phyloP scores from a whole-genome alignment of 805 yeast genomes.

The Candida nitratophila region DNA sequence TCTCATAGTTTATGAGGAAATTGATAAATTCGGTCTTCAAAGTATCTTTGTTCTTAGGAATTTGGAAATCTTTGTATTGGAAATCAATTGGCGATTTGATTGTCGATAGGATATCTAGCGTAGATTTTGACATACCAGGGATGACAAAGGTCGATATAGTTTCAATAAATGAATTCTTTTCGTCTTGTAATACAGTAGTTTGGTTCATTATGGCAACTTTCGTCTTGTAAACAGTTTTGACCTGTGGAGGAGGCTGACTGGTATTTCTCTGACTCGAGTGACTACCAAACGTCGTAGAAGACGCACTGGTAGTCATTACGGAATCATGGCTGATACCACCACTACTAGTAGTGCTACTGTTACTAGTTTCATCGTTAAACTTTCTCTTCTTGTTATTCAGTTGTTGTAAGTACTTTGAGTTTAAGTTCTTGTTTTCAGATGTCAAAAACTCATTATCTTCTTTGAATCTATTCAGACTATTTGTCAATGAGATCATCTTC shows the following conservation, averaged over 20 bases:
- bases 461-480: conserved; percentile 35
- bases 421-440: conserved; percentile 36
- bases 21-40: conserved; percentile 29
- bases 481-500: conserved; percentile 18
- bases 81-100: conserved; percentile 25
- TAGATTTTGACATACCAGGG: conserved; percentile 26
- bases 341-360: too few species aligned
- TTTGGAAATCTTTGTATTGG: conserved; percentile 15
- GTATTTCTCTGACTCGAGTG: too few species aligned
- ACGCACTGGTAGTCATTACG: too few species aligned
- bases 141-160: conserved; percentile 26
- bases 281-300: too few species aligned
- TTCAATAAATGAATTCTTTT: conserved; percentile 34
- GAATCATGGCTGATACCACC: too few species aligned
- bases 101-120: conserved; percentile 27
- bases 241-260: too few species aligned
- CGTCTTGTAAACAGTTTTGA: background rate
- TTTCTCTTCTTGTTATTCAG: conserved; percentile 15
- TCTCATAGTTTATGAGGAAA: conserved; percentile 36
- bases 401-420: conserved; percentile 16
- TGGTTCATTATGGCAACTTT: conserved; percentile 22
- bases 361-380: conserved; percentile 6
- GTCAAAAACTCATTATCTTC: conserved; percentile 50
- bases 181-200: conserved; percentile 26
- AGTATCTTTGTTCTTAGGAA: conserved; percentile 21